These are phyloP conservation scores for Saccharomycopsis crataegensis DNA, from an alignment of 1,139 yeast genomes.

Conservation along the genomic window DNA sequence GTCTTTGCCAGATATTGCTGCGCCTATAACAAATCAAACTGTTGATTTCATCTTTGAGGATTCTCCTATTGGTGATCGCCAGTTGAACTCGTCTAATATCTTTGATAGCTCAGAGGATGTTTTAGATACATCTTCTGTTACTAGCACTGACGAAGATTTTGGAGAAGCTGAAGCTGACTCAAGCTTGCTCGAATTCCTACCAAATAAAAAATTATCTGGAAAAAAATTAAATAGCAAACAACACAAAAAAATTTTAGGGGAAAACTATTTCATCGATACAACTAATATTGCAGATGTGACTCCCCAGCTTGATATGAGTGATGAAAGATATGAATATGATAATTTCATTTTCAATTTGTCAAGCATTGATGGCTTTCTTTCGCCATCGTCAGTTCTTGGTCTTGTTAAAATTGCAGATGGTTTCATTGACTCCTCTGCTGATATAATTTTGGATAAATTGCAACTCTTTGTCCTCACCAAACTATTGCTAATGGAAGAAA, in stretches of 20 bases:
- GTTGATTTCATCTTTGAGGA: slow-evolving; percentile 34
- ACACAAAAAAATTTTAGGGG: slow-evolving; percentile 9
- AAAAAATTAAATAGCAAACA: neutral
- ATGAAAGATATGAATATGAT: slow-evolving; percentile 45
- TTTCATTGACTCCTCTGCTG: slow-evolving; percentile 34
- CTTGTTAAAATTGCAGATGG: slow-evolving; percentile 30
- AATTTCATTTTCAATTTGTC: slow-evolving; percentile 49
- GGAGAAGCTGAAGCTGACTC: neutral
- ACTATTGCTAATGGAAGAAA: slow-evolving; percentile 33
- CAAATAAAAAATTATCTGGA: slow-evolving; percentile 5
- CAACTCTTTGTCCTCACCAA: slow-evolving; percentile 52
- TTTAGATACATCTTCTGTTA: neutral
- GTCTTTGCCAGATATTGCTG: slow-evolving; percentile 57
- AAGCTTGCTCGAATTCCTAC: slow-evolving; percentile 12
- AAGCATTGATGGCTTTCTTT: slow-evolving; percentile 32
- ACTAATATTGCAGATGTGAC: slow-evolving; percentile 32
- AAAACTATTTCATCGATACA: slow-evolving; percentile 1
- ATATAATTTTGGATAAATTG: slow-evolving; percentile 51
- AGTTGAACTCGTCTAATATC: neutral
- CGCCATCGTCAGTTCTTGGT: slow-evolving; percentile 32
- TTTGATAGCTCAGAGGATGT: neutral
- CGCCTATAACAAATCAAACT: slow-evolving; percentile 47
- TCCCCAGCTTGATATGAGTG: slow-evolving; percentile 33
- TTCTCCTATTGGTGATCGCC: slow-evolving; percentile 24
- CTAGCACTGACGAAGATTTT: neutral